A percentile compares a stretch with the other conserved stretches of the same genome.
Evolutionary conservation across 176 grass and related monocot species (phyloP).

Genomic region (Oryza brachyantha): DNA sequence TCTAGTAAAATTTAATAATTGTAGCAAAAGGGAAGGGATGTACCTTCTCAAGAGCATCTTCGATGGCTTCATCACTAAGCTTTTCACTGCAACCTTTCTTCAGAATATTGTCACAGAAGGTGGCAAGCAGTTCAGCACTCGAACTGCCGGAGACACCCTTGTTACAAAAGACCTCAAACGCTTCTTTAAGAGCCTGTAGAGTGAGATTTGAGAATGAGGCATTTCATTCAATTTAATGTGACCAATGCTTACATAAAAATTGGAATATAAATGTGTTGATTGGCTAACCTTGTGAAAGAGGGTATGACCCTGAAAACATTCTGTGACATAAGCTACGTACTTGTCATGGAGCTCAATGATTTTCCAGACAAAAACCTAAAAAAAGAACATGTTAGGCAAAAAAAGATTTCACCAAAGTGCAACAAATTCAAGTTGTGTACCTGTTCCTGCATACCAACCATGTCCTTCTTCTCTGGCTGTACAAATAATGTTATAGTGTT

Average conservation of each 20-base stretch:
- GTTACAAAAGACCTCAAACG: slow-evolving; percentile 98
- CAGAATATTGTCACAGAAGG: slow-evolving; percentile 96
- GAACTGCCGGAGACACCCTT: slow-evolving; percentile 91
- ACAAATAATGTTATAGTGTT: slow-evolving; percentile 19
- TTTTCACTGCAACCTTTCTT: slow-evolving; percentile 98
- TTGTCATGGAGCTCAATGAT: slow-evolving; percentile 97
- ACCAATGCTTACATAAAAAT: neutral
- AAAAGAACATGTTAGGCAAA: slow-evolving; percentile 12
- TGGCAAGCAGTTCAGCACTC: slow-evolving; percentile 86
- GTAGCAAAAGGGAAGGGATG: slow-evolving; percentile 5
- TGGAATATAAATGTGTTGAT: neutral
- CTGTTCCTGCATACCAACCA: slow-evolving; percentile 89
- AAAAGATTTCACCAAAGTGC: neutral
- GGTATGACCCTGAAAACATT: slow-evolving; percentile 94
- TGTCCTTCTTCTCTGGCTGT: slow-evolving; percentile 83
- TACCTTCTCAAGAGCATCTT: slow-evolving; percentile 99
- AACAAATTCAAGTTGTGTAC: slow-evolving; percentile 38
- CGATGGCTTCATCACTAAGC: slow-evolving; percentile 97
- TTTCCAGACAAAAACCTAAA: slow-evolving; percentile 93
- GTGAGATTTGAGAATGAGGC: neutral
- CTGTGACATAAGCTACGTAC: slow-evolving; percentile 78
- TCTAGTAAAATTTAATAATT: neutral
- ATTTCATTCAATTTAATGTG: neutral
- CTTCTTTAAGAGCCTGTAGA: slow-evolving; percentile 88
- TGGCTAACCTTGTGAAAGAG: slow-evolving; percentile 89